Evolutionary conservation across 208 protist genomes (phyloP), one percentile per base, ranked within the genome.

Genomic region (Naegleria fowleri): DNA sequence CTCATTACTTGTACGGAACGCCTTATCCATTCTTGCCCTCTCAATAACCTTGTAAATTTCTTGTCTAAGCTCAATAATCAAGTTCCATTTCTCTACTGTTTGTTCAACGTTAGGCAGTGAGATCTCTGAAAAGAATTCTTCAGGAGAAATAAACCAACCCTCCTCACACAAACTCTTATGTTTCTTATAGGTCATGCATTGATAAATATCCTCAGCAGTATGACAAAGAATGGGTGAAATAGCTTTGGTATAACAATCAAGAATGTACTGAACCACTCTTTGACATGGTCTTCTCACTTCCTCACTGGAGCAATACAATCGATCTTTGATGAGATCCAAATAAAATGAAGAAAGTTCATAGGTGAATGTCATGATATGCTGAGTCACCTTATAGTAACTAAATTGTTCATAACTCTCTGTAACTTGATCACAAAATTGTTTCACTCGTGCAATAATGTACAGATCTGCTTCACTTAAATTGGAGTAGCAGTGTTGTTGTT

Each of bases 241-340:
- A 11, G 87, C n/a, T 15, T 83, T 85, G 19, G 84, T 84, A 29
- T 95, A 41, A 7, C 59, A 76, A 36, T 94, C 91, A 0, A 95
- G 22, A 85, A 92, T 67, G 33, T 85, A 48, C 58, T 91, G 90
- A 19, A 95, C 40, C 1, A 92, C 91, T 33, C 86, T 93, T 87
- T 95, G 95, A 41, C 90, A 92, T 16, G 91, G 83, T 90, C 93
- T 92, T 87, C 95, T 92, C 0, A 93, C 91, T 11, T 92, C 91
- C n/a, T 79, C 67, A 0, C n/a, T n/a, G 5, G 25, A 25, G 25
- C 67, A 79, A 92, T 97, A 97, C 1, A 97, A 93, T n/a, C 93
- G 79, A 86, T 95, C 94, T 89, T 96, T 97, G 85, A 92, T 85
- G 0, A 93, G 29, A 43, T 96, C 94, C 11, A 97, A 95, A 92